Evolutionary conservation across 164 flowering plant genomes (phyloP), one percentile per base, ranked within the genome.

Genomic region (Kalanchoe fedtschenkoi): DNA sequence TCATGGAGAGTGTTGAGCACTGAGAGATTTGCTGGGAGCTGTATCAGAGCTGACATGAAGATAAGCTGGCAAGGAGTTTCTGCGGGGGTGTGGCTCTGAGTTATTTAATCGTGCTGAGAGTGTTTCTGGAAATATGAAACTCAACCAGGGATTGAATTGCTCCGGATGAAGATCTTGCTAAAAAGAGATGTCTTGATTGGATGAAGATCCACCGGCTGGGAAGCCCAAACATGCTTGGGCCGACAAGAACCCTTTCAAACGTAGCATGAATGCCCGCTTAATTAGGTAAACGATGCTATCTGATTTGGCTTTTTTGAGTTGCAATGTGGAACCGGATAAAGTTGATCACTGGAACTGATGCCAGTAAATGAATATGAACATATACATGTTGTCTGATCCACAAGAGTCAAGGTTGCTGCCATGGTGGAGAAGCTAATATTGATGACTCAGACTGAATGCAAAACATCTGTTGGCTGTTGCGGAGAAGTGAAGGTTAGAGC

Each of bases 1-100:
- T 38, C 29, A 28, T 61, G 66, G 14, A 61, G 56, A 19, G 19
- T 35, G 41, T 38, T 68, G 22, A 68, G 63, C 21, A 65, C 54
- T 4, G 65, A 69, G 65, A 67, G 61, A 34, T 28, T 67, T 30
- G 65, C 22, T 44, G 63, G 61, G 60, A 66, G 32, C 43, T 71
- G 75, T 19, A 69, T 17, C 46, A 65, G 55, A 32, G 72, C 38
- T 57, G 73, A 51, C 75, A 72, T 69, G 58, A 13, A 9, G 39
- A 37, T 37, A 37, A 37, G n/a, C n/a, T n/a, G n/a, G 39, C 13
- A 37, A 37, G 39, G 13, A 37, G 0, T 51, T 51, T 19, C 9
- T 5, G 51, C 21, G 8, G n/a, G 24, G 22, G 0, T 17, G 51
- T 44, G n/a, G 24, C 39, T 8, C 14, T 19, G 51, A 44, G 24